Conservation (phyloP, 169 alveolate species). For the Plasmodium fragile region DNA sequence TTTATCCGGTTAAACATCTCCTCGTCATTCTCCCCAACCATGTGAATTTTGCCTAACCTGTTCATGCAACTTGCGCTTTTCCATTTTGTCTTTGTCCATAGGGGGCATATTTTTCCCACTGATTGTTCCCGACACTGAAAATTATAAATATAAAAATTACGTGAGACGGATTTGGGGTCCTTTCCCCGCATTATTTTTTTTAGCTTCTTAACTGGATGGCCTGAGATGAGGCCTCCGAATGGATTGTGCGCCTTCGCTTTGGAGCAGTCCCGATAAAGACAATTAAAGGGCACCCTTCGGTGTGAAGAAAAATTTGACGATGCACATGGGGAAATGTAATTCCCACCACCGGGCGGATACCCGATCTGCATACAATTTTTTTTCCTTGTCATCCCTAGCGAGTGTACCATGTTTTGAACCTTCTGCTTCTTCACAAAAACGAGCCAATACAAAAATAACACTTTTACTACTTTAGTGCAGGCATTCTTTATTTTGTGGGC, state of each 20-base stretch:
- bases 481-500: not conserved
- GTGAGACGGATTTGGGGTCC: not conserved
- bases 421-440: not conserved
- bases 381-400: not conserved
- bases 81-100: not conserved
- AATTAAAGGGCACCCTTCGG: not conserved
- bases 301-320: not conserved
- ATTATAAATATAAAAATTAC: constrained; percentile 2
- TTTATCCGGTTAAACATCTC: not conserved
- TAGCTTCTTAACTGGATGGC: not conserved
- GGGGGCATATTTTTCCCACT: not conserved
- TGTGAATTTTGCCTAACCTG: not conserved
- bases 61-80: not conserved
- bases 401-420: not conserved
- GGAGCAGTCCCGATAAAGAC: not conserved
- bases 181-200: not conserved
- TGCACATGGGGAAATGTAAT: not conserved
- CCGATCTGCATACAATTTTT: not conserved
- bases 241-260: not conserved
- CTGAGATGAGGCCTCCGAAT: not conserved
- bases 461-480: constrained; percentile 29
- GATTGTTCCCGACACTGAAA: not conserved
- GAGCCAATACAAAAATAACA: constrained; percentile 31
- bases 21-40: constrained; percentile 7
- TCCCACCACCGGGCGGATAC: not conserved